A percentile compares a stretch with the other conserved stretches of the same genome.
phyloP scores from a whole-genome alignment of 2,329 filamentous ascomycete species.

The Aaosphaeria arxii region DNA sequence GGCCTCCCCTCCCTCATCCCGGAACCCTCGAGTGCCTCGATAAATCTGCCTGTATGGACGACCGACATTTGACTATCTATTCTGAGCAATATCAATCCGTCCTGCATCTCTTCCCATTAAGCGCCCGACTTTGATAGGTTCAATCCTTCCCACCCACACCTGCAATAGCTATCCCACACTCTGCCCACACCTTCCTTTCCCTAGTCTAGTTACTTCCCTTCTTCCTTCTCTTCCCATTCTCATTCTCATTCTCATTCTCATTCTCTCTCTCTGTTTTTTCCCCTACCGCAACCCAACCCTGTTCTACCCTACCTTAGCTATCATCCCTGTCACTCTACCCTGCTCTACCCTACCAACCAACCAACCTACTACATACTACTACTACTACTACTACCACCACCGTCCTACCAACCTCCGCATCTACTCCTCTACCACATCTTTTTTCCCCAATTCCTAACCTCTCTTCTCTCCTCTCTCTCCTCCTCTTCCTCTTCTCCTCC shows the following conservation, averaged over 20 bases:
- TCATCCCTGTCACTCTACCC: slow-evolving; percentile 24
- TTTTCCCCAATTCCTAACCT: slow-evolving; percentile 17
- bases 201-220: slow-evolving; percentile 28
- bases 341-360: slow-evolving; percentile 8
- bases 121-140: slow-evolving; percentile 37
- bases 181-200: slow-evolving; percentile 20
- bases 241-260: too few relatives aligned
- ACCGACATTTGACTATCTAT: slow-evolving; percentile 21
- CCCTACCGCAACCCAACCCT: neutral
- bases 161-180: slow-evolving; percentile 5
- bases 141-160: slow-evolving; percentile 21
- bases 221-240: neutral
- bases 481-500: slow-evolving; percentile 19
- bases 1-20: slow-evolving; percentile 13
- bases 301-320: slow-evolving; percentile 13
- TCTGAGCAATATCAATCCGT: slow-evolving; percentile 34
- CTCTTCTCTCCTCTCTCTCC: slow-evolving; percentile 29
- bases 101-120: slow-evolving; percentile 27
- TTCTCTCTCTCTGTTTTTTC: neutral
- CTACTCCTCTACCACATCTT: too few relatives aligned
- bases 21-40: too few relatives aligned
- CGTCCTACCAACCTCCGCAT: too few relatives aligned
- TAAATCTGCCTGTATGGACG: too few relatives aligned
- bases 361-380: neutral
- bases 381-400: too few relatives aligned